Percentiles rank a stretch among this genome's conserved stretches.
These are phyloP conservation scores for Trichoderma atroviride DNA, from an alignment of 2,329 filamentous ascomycete genomes.

Conservation along the genomic window DNA sequence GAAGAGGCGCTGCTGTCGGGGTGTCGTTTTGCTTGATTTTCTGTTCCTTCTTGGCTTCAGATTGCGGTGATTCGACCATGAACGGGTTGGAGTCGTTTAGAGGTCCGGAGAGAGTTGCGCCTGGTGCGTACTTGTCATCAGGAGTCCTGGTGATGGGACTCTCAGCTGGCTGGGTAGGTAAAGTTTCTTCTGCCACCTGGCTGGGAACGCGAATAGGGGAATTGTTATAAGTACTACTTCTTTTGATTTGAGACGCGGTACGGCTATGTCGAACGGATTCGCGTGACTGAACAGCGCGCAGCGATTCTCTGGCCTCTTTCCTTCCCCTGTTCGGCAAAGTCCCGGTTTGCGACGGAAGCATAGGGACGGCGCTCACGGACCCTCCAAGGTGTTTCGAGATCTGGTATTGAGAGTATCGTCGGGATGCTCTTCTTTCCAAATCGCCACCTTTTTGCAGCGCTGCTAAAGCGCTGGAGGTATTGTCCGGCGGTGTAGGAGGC, in stretches of 20 bases:
- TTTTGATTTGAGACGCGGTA: slow-evolving; percentile 51
- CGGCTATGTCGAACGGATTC: slow-evolving; percentile 55
- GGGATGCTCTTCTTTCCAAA: slow-evolving; percentile 86
- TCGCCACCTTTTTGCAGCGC: slow-evolving; percentile 91
- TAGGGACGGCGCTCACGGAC: slow-evolving; percentile 78
- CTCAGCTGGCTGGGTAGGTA: slow-evolving; percentile 30
- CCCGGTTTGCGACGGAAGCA: slow-evolving; percentile 80
- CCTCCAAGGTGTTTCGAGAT: slow-evolving; percentile 91
- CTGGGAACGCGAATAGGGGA: slow-evolving; percentile 63
- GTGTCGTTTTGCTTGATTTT: slow-evolving; percentile 33
- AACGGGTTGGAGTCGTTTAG: slow-evolving; percentile 50
- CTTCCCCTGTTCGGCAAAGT: slow-evolving; percentile 84
- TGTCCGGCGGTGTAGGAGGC: slow-evolving; percentile 67
- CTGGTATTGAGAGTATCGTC: slow-evolving; percentile 94
- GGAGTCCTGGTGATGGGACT: slow-evolving; percentile 57
- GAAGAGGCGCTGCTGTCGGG: slow-evolving; percentile 28
- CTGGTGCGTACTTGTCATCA: slow-evolving; percentile 64
- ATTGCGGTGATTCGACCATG: slow-evolving; percentile 27
- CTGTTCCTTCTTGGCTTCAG: slow-evolving; percentile 29
- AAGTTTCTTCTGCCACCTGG: slow-evolving; percentile 65
- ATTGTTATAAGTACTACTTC: slow-evolving; percentile 51
- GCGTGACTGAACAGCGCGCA: slow-evolving; percentile 66
- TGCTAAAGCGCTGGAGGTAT: slow-evolving; percentile 85
- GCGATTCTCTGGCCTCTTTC: slow-evolving; percentile 77
- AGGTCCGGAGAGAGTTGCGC: slow-evolving; percentile 63